Evolutionary conservation across 495 filamentous ascomycete species (phyloP), one percentile per base, ranked within the genome.

Genomic region (Neurospora sp.): DNA sequence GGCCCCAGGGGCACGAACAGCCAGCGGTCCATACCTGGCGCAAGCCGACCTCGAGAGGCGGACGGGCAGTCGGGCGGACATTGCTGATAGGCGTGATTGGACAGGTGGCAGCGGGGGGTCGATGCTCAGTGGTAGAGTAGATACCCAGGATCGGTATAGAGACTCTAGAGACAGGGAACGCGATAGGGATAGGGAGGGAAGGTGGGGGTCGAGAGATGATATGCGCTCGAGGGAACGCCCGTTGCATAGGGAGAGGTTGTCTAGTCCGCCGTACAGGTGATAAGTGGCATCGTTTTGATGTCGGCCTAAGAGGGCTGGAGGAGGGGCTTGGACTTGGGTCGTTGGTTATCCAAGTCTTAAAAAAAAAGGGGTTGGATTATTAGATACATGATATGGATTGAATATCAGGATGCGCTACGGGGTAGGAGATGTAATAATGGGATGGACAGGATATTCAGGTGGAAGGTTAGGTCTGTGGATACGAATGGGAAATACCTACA

Each of bases 11-110:
- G 45, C 45, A 61, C 53, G 53, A 12, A 65, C 27, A 37, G 53
- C 27, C 53, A 65, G 4, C 48, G 48, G 53, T 18, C 53, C 53
- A 7, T 68, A 69, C 12, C 12, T 68, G 8, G 7, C 48, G 10
- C 80, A 76, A 27, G 78, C 80, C 38, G 61, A 71, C 9, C 37
- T 72, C 10, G 74, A 70, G 16, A 75, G 80, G 69, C 74, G 80
- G 72, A 77, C 79, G 1, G 80, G 80, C 42, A 82, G 80, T 68
- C 80, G 81, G 65, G 71, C 80, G 3, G 80, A 82, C 42, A 61
- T 76, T n/a, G 35, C 35, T 37, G 80, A 79, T 18, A 44, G 78
- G 40, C 72, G 74, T 27, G 53, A 65, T 18, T 65, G 53, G 53
- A 65, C 53, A 0, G 53, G 53, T 27, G 53, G 53, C 5, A 27